Base-by-base conservation (phyloP, 1,139 yeast genomes). In the Candida freyschussii region DNA sequence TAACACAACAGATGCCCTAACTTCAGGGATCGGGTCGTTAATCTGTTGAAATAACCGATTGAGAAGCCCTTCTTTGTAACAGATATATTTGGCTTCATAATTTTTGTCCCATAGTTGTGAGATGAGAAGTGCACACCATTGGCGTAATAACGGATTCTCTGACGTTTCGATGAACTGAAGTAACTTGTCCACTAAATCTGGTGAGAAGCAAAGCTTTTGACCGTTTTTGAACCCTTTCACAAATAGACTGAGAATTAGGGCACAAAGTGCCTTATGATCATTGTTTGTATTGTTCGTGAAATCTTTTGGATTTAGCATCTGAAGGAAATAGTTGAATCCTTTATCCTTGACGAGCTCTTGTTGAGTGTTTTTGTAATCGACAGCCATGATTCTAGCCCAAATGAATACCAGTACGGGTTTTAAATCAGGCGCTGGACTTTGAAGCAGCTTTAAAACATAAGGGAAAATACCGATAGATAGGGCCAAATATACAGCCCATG, bases 311-410 rank as follows among this genome's bases (percentile, higher is more conserved):
- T 69, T 64, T 24, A 91, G 63, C 50, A 91, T 85, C 42, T 79
- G 75, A 35, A 86, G 77, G 54, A 91, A 91, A 57, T 91, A 93
- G 48, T 79, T 78, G 57, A 78, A 91, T 1, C 96, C 96, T 50
- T 81, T 83, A 52, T 91, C 97, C 49, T 89, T 87, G 45, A 93
- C 74, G 26, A 91, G 68, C 52, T 91, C 99, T 44, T 82, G 87
- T 54, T 93, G 98, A 3, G 96, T 87, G 48, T 84, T 82, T 43
- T 76, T 74, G 53, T 82, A 81, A 57, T 91, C 97, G 15, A 91
- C 94, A 4, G 97, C 93, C 94, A 91, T 85, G 17, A 91, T 86
- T 46, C 98, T 68, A 0, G 97, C 96, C 99, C 99, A 91, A 37
- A 91, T 91, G 50, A 89, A 93, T 2, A 93, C 91, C 39, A 91